Evolutionary conservation across 192 early-diverging fungal species (phyloP).

Genomic region (Coemansia guatemalensis): DNA sequence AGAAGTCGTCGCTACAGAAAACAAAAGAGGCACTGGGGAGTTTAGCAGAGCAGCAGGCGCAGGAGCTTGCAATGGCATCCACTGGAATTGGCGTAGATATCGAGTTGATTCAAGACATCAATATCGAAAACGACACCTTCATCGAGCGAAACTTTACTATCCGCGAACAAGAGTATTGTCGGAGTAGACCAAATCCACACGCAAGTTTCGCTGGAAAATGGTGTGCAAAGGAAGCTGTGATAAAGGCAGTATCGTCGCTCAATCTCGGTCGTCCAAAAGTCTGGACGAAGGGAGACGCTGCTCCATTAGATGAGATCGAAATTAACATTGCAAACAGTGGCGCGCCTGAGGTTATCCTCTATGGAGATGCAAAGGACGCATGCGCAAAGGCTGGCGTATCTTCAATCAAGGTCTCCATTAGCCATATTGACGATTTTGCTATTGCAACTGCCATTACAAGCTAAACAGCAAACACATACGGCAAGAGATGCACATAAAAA

Average conservation of each 20-base stretch:
- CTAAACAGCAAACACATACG: background rate
- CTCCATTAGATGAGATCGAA: slow-evolving; percentile 90
- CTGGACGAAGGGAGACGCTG: slow-evolving; percentile 77
- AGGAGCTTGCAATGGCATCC: background rate
- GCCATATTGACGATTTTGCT: slow-evolving; percentile 86
- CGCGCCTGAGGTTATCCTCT: slow-evolving; percentile 78
- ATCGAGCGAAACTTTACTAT: slow-evolving; percentile 89
- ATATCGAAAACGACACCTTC: slow-evolving; percentile 81
- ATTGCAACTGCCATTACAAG: slow-evolving; percentile 81
- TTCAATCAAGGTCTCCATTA: slow-evolving; percentile 86
- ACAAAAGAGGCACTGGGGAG: slow-evolving; percentile 19
- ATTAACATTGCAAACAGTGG: slow-evolving; percentile 66
- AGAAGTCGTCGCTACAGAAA: slow-evolving; percentile 9
- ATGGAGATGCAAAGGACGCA: slow-evolving; percentile 78
- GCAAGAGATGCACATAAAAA: too few species aligned
- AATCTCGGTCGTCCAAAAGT: slow-evolving; percentile 56
- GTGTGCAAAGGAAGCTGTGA: slow-evolving; percentile 95
- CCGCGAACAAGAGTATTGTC: slow-evolving; percentile 80
- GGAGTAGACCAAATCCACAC: slow-evolving; percentile 64
- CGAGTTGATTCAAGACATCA: slow-evolving; percentile 79
- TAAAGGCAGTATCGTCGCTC: slow-evolving; percentile 86
- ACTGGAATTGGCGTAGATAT: slow-evolving; percentile 83
- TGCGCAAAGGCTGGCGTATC: slow-evolving; percentile 69
- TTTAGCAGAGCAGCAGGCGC: slow-evolving; percentile 23
- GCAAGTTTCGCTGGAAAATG: slow-evolving; percentile 90